Conservation (phyloP, 305 asterid genomes). For the Fraxinus ornus region DNA sequence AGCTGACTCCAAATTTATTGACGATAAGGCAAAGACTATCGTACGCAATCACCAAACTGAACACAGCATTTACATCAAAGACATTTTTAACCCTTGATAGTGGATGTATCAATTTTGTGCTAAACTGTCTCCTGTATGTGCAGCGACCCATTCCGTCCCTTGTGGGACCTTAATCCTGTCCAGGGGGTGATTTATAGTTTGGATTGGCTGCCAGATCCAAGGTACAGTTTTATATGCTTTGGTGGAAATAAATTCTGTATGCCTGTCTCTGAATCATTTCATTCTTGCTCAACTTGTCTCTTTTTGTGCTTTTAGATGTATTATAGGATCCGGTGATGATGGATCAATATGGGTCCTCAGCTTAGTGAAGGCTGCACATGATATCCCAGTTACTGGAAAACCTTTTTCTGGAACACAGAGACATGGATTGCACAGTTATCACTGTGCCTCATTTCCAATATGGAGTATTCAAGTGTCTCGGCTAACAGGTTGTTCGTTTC, state of each 20-base stretch:
- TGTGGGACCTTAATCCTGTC: slow-evolving; percentile 63
- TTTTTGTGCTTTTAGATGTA: slow-evolving; percentile 50
- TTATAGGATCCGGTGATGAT: slow-evolving; percentile 66
- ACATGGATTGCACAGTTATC: slow-evolving; percentile 56
- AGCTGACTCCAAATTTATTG: not conserved
- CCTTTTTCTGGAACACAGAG: slow-evolving; percentile 40
- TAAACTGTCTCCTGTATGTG: slow-evolving; percentile 24
- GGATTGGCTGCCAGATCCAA: slow-evolving; percentile 83
- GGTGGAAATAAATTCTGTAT: slow-evolving; percentile 2
- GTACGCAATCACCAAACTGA: not conserved
- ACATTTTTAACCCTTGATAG: not conserved
- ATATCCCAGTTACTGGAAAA: slow-evolving; percentile 60
- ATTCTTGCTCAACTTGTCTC: slow-evolving; percentile 17
- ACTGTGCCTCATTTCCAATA: slow-evolving; percentile 62
- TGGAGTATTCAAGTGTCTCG: slow-evolving; percentile 78
- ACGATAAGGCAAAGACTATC: not conserved
- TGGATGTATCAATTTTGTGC: slow-evolving; percentile 7
- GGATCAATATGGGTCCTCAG: slow-evolving; percentile 70
- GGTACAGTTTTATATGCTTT: slow-evolving; percentile 42
- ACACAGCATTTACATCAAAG: not conserved
- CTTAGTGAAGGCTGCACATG: slow-evolving; percentile 59
- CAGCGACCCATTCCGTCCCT: slow-evolving; percentile 88
- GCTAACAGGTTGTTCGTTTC: slow-evolving; percentile 53
- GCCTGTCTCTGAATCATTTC: not conserved
- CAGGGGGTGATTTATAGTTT: slow-evolving; percentile 52